Base-by-base conservation (phyloP, 768 basidiomycete species). In the Hericium coralloides region DNA sequence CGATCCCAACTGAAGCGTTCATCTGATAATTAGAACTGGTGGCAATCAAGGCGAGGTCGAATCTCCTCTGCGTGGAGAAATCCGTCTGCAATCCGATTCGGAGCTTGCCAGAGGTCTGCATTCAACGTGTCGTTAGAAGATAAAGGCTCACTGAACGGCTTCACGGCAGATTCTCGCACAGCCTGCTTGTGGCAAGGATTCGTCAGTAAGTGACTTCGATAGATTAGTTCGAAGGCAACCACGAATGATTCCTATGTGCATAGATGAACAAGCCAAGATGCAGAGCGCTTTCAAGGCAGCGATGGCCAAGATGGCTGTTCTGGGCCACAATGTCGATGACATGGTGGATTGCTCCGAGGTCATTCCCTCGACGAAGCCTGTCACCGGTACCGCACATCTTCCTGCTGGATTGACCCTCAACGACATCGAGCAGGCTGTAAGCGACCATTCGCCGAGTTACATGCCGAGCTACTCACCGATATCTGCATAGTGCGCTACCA, bases 121-220 rank as follows among this genome's bases (percentile, higher is more conserved):
- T 31, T 31, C 31, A 31, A 9, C 31, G 8, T 31, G 31, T 31
- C 31, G 7, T 8, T 8, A 31, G 10, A 31, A 31, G n/a, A 4
- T 31, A 31, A 6, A 6, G 7, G 31, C 31, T 31, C 31, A 31
- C 31, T 31, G 31, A 31, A 31, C 31, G 31, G 31, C 31, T 31
- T 7, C 4, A 6, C 31, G 49, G 58, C 47, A 57, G 71, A 72
- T 63, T 58, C 61, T 25, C 65, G 68, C 55, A 70, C 70, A 9
- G 69, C 69, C 22, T 72, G 70, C 65, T 55, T 62, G 45, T 72
- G 70, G 70, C 70, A 71, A 61, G 63, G 58, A n/a, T 65, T 25
- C 23, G 49, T 25, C 49, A 50, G 49, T 50, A 14, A 15, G 49
- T 36, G 7, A 18, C 22, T 10, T 31, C 23, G 6, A 17, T 31